These are phyloP conservation scores for Serendipita sp. DNA, from an alignment of 768 basidiomycete genomes.

Conservation along the genomic window DNA sequence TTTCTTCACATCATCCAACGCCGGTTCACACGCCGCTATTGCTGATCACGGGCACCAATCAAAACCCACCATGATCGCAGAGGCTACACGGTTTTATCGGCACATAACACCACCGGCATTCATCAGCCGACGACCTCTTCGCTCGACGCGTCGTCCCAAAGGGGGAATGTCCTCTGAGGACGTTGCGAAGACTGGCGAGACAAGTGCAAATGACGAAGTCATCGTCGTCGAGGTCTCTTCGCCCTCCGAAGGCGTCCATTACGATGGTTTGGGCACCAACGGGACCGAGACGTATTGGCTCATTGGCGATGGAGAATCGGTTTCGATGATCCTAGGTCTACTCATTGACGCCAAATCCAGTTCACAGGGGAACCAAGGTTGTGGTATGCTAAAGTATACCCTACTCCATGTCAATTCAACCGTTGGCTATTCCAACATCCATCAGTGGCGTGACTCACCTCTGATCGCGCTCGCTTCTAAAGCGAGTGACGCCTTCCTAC, in stretches of 20 bases:
- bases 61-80: no score
- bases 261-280: neutral
- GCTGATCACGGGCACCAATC: no score
- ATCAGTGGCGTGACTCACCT: neutral
- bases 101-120: no score
- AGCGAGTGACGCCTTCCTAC: neutral
- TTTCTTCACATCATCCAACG: no score
- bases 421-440: neutral
- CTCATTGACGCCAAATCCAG: neutral
- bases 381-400: neutral
- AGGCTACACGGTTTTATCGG: no score
- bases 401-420: neutral
- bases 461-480: neutral
- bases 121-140: no score
- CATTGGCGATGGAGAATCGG: neutral
- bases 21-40: no score
- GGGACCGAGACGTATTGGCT: neutral
- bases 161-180: no score
- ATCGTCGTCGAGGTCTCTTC: neutral
- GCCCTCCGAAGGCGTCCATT: neutral
- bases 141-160: no score
- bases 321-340: neutral
- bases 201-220: neutral
- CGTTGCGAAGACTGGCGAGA: no score
- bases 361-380: neutral